Base-by-base conservation (phyloP, 306 rosid genomes). In the Dicorynia guianensis region DNA sequence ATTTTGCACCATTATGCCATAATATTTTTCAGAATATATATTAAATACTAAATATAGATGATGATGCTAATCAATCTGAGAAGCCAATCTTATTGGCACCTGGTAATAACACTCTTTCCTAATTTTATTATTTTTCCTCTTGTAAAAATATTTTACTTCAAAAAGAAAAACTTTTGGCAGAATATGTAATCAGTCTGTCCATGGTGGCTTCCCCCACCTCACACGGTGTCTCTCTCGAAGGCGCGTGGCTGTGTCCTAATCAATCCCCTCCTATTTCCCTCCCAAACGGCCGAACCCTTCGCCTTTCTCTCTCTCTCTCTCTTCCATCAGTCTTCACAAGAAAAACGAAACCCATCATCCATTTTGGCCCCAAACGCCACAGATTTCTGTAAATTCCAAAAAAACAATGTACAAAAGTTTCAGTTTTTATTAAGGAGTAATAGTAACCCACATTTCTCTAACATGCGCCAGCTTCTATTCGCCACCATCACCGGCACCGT, bases 401-500 rank as follows among this genome's bases (percentile, higher is more conserved):
- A 19, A n/a, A 19, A 11, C 43, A 17, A 63, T 40, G 30, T 18
- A 25, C 57, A 30, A 14, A 47, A 47, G n/a, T 47, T 50, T 50
- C 9, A 4, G 9, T 34, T 69, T 53, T 6, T 8, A 3, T 11
- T 11, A 12, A 11, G 3, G 13, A 14, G 13, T 5, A 17, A 6
- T 7, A 43, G 5, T 3, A 13, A 44, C 4, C 36, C 61, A 47
- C 58, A 33, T 60, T 67, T 79, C 77, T 59, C 79, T 73, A 83
- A 79, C 87, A 87, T 87, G 91, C 91, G 78, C 80, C 84, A 74
- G 73, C 80, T 80, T 52, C 65, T 76, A 40, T 56, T 78, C 40
- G n/a, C 72, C 77, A 57, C 80, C 79, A 76, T 53, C 81, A n/a
- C 69, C 62, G 34, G 12, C 34, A 36, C 67, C 35, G 55, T 44